phyloP scores from a whole-genome alignment of 169 alveolate genomes.

The Cryptosporidium sp. region DNA sequence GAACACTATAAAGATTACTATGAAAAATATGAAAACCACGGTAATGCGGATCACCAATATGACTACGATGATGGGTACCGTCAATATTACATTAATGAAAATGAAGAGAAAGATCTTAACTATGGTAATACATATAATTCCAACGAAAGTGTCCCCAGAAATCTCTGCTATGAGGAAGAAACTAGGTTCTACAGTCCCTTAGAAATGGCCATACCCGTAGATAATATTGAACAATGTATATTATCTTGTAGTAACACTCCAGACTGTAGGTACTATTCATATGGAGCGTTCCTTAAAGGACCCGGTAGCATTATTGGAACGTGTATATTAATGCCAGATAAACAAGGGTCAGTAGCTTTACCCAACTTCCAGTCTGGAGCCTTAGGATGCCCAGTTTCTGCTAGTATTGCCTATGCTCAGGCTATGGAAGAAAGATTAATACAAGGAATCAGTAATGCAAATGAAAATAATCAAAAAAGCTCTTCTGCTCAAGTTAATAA shows the following conservation, averaged over 20 bases:
- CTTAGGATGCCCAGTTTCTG: conserved; percentile 71
- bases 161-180: conserved; percentile 62
- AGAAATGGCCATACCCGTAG: conserved; percentile 72
- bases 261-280: conserved; percentile 61
- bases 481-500: conserved; percentile 10
- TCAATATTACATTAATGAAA: neutral
- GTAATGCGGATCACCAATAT: neutral
- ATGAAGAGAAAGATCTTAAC: neutral
- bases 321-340: conserved; percentile 71
- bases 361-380: conserved; percentile 70
- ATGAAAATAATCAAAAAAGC: conserved; percentile 8
- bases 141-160: neutral
- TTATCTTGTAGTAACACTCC: conserved; percentile 71
- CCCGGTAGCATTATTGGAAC: conserved; percentile 51
- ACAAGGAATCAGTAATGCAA: conserved; percentile 32
- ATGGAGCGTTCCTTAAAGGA: conserved; percentile 68
- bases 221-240: conserved; percentile 63
- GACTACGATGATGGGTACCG: conserved; percentile 1
- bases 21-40: neutral
- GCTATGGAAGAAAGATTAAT: conserved; percentile 72
- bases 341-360: conserved; percentile 65
- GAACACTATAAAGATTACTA: conserved; percentile 6
- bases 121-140: neutral
- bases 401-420: conserved; percentile 71
- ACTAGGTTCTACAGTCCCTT: conserved; percentile 67